A percentile compares a stretch with the other conserved stretches of the same genome.
phyloP scores from a whole-genome alignment of 768 basidiomycete genomes.

The Tricholoma terreum region DNA sequence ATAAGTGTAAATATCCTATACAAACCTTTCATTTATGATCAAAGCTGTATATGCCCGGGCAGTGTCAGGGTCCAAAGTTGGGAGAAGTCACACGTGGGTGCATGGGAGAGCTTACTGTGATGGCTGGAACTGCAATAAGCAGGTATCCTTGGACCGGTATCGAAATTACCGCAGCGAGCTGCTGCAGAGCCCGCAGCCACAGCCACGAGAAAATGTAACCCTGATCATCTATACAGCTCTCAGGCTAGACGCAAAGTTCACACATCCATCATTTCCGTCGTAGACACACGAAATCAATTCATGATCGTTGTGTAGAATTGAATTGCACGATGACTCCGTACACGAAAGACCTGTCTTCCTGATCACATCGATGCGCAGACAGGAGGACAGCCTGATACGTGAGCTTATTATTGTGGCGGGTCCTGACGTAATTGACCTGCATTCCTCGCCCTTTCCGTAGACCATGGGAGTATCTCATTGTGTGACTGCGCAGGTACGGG shows the following conservation, averaged over 20 bases:
- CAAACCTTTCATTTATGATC: background rate
- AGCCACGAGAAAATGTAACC: conserved; percentile 4
- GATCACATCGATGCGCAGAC: background rate
- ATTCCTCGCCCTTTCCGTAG: background rate
- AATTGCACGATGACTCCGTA: background rate
- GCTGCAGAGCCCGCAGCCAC: conserved; percentile 8
- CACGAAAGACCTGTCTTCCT: background rate
- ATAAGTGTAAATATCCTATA: background rate
- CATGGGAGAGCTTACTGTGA: background rate
- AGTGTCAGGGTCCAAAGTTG: background rate
- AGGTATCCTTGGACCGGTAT: too few relatives aligned
- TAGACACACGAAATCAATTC: background rate
- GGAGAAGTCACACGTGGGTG: background rate
- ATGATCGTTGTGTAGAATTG: background rate
- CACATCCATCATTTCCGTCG: background rate
- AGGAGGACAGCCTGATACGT: background rate
- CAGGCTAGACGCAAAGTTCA: background rate
- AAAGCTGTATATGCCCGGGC: background rate
- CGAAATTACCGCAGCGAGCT: background rate
- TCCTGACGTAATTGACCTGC: background rate
- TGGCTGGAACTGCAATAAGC: background rate
- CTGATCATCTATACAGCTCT: background rate
- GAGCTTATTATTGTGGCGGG: background rate
- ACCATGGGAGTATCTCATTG: background rate
- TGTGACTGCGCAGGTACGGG: background rate